Conservation (phyloP, 148 eudicot genomes). For the Simmondsia chinensis region DNA sequence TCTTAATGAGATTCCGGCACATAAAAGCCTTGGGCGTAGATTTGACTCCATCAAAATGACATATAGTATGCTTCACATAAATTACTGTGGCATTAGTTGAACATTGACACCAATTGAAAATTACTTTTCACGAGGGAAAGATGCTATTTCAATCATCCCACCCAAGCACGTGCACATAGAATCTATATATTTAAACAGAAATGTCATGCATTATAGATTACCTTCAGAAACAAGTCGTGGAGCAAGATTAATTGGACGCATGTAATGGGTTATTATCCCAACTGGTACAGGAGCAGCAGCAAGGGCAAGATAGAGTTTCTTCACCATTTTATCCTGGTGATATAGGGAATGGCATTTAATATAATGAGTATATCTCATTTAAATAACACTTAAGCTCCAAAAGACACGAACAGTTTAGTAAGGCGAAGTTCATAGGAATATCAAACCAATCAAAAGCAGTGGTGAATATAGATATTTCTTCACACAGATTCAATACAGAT, state of each 20-base stretch:
- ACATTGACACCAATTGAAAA: too few relatives aligned
- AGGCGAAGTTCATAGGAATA: background rate
- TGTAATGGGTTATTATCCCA: conserved; percentile 79
- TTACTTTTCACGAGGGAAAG: too few relatives aligned
- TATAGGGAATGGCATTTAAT: conserved; percentile 5
- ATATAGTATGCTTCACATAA: too few relatives aligned
- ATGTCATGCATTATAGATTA: too few relatives aligned
- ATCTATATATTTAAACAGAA: too few relatives aligned
- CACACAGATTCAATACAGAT: too few relatives aligned
- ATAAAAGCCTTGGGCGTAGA: too few relatives aligned
- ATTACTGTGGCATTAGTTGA: background rate
- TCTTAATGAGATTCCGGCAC: too few relatives aligned
- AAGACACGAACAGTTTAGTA: background rate
- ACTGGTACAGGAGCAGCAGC: conserved; percentile 74
- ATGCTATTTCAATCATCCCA: too few relatives aligned
- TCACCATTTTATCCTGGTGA: conserved; percentile 72
- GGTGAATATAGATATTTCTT: too few relatives aligned
- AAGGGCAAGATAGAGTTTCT: conserved; percentile 92
- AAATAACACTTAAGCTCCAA: background rate
- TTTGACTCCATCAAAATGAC: too few relatives aligned
- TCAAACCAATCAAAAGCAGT: background rate
- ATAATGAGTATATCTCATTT: background rate
- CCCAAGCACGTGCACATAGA: too few relatives aligned
- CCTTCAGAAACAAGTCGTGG: conserved; percentile 88
- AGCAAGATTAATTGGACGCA: conserved; percentile 70